These are phyloP conservation scores for Leishmania gerbilli DNA, from an alignment of 208 protist genomes.

Conservation along the genomic window DNA sequence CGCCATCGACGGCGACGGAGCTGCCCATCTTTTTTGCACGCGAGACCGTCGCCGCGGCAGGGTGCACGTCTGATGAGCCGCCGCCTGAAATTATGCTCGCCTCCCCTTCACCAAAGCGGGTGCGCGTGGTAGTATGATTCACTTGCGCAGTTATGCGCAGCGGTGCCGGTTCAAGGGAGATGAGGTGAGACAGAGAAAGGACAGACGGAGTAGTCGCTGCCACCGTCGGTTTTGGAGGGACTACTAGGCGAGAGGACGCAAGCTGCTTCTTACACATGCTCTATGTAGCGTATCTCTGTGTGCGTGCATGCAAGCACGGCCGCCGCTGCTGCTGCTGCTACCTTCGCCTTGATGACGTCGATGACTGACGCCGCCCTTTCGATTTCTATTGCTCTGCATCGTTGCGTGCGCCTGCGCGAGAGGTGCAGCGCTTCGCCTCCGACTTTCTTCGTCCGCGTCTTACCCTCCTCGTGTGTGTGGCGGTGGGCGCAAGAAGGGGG, in stretches of 20 bases:
- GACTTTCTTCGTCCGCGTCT: too few species aligned
- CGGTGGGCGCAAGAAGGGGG: too few species aligned
- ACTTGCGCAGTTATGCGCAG: neutral
- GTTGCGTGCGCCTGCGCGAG: too few species aligned
- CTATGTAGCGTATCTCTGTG: too few species aligned
- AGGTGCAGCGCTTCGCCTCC: too few species aligned
- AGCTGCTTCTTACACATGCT: too few species aligned
- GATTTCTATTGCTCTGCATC: too few species aligned
- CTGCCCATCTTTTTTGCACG: neutral
- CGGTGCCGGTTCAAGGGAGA: neutral
- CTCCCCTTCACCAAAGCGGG: conserved; percentile 15
- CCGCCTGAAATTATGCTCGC: conserved; percentile 31
- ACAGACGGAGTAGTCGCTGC: too few species aligned
- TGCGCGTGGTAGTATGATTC: conserved; percentile 22
- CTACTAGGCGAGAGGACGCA: too few species aligned
- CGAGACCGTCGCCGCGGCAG: neutral
- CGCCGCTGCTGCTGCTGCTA: neutral
- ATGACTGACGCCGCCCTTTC: neutral
- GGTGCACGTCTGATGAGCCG: conserved; percentile 24
- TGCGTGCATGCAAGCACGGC: neutral
- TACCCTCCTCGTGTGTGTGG: too few species aligned
- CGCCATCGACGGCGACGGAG: neutral
- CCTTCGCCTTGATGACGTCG: neutral
- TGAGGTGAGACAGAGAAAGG: too few species aligned
- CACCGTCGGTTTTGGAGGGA: too few species aligned